Evolutionary conservation across 306 rosid genomes (phyloP), one percentile per base, ranked within the genome.

Genomic region (Cicer arietinum): DNA sequence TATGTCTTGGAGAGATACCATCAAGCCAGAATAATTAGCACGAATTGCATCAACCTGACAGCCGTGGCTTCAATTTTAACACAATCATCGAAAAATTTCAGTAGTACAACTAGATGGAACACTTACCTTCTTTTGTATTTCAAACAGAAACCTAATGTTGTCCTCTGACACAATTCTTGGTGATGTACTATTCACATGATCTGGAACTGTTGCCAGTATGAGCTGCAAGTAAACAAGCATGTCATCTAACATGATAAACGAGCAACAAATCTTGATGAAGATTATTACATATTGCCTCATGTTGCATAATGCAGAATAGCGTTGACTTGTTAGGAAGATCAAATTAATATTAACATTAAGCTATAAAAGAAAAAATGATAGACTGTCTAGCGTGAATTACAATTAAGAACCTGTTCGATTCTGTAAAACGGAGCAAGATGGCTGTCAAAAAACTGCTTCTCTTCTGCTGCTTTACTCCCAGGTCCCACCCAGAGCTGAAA

Each of bases 401-500:
- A 69, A 67, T 25, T 10, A 66, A 78, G 80, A 76, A 94, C 99
- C 96, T 94, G 99, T 87, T 94, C 99, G 73, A 94, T 94, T 87
- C 99, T 86, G 94, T 94, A 90, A 84, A 94, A 94, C 1, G 99
- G 99, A 60, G 96, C 95, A 54, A 94, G 96, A 84, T 90, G 93
- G 75, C 61, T 85, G 72, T 94, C 98, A 82, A 94, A 92, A 88
- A 89, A 94, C 52, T 81, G 89, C 79, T 89, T 94, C 91, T 94
- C 97, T 74, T 81, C 89, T 7, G 97, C 96, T 61, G 99, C 97
- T 83, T 83, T 90, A 86, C 99, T 94, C 84, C 97, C 99, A 69
- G 95, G 97, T 73, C 99, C 98, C 68, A 94, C 98, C 99, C 99
- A 94, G 60, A 94, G 93, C 99, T 90, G 92, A 81, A 79, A 90